Evolutionary conservation across 108 stramenopile species (phyloP), one percentile per base, ranked within the genome.

Genomic region (Cylindrotheca closterium): DNA sequence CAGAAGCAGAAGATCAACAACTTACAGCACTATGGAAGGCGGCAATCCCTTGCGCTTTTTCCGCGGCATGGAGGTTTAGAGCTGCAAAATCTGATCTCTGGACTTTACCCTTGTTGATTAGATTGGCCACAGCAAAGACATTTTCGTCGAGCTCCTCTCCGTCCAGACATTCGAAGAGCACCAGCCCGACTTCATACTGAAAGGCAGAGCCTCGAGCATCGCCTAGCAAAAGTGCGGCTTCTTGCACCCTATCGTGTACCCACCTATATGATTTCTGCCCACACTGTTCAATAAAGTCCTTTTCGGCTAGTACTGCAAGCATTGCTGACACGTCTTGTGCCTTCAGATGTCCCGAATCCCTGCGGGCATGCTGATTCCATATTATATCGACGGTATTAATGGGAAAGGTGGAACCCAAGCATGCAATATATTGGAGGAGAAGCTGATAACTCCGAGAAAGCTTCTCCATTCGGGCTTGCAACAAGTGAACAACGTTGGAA

Each of bases 191-290:
- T 47, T 26, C 21, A 50, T 12, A 30, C 12, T 45, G 28, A 22
- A 63, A 63, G 15, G 5, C 21, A 2, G 60, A 10, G 12, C 59
- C 47, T 22, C 29, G 25, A 1, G 54, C 34, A 42, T 31, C 12
- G 5, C 59, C 30, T 42, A 76, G 57, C 26, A 46, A 55, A 5
- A 51, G 4, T 3, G 75, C 75, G n/a, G 62, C 75, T 3, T 65
- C 58, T 12, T 55, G 68, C 15, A 76, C 62, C 45, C 65, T 59
- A 37, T 76, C 75, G 50, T 76, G 75, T 1, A 56, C 75, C 52
- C 55, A 69, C 15, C 37, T 7, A 42, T 42, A 42, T 15, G 15
- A 15, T 10, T 15, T 15, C 15, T 42, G 7, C 37, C 37, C 37
- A 15, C 37, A 42, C 37, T 42, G 7, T 15, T 42, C 37, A 42